Percentiles rank a stretch among this genome's conserved stretches.
phyloP scores from a whole-genome alignment of 1,139 yeast species.

The Diutina ranongensis region DNA sequence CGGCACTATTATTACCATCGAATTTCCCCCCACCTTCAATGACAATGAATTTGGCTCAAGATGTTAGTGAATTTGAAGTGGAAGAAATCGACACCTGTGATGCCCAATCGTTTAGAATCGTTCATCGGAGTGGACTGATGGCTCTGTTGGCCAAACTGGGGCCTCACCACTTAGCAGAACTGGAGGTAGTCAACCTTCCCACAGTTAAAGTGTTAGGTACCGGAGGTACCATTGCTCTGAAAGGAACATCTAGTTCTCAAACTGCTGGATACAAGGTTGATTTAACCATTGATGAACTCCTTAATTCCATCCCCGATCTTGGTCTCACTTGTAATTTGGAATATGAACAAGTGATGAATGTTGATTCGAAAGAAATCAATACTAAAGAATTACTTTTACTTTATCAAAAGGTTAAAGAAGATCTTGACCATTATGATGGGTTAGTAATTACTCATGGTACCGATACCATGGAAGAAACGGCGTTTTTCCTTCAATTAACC shows the following conservation, averaged over 20 bases:
- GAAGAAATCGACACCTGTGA: background rate
- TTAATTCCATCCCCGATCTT: constrained; percentile 49
- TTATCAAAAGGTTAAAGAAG: constrained; percentile 31
- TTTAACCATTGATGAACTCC: constrained; percentile 50
- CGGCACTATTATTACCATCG: background rate
- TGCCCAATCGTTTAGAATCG: background rate
- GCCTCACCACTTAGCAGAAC: background rate
- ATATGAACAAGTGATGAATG: constrained; percentile 53
- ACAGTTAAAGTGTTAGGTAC: constrained; percentile 52
- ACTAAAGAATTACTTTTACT: constrained; percentile 24
- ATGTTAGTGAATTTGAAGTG: background rate
- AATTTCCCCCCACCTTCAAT: too few relatives aligned
- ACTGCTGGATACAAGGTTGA: constrained; percentile 65
- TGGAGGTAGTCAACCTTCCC: constrained; percentile 14
- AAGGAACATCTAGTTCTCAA: constrained; percentile 41
- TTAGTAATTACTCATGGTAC: constrained; percentile 64
- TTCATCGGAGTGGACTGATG: background rate
- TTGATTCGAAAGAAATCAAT: constrained; percentile 55
- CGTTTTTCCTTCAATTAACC: constrained; percentile 53
- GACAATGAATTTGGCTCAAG: background rate
- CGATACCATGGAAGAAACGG: constrained; percentile 62
- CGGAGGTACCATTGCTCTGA: constrained; percentile 67
- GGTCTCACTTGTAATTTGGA: constrained; percentile 45
- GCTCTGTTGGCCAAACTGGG: background rate
- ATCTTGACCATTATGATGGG: constrained; percentile 38